Conservation (phyloP, 2,329 filamentous ascomycete genomes). For the Ramularia endophylla region DNA sequence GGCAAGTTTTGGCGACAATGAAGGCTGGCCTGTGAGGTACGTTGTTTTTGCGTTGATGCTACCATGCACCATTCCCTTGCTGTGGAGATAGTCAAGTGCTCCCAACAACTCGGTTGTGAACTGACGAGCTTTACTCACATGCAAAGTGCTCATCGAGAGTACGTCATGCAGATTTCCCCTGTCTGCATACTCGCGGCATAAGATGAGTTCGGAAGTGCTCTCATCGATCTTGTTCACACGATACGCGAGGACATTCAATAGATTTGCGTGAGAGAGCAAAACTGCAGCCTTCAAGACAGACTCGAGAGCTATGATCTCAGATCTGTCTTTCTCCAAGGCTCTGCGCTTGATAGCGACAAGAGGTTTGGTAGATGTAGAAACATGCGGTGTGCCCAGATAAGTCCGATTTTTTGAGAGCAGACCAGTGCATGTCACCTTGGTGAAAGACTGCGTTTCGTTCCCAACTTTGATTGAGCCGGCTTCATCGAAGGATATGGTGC, state of each 20-base stretch:
- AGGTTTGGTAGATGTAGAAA: constrained; percentile 5
- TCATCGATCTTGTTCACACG: constrained; percentile 22
- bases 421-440: constrained; percentile 18
- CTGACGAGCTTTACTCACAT: constrained; percentile 68
- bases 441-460: constrained; percentile 20
- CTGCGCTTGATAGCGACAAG: constrained; percentile 26
- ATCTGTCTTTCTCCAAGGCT: constrained; percentile 18
- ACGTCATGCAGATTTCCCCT: constrained; percentile 71
- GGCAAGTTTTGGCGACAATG: constrained; percentile 57
- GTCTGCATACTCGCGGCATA: constrained; percentile 24
- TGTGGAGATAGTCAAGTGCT: constrained; percentile 80
- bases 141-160: constrained; percentile 66
- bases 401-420: constrained; percentile 12
- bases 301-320: constrained; percentile 27
- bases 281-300: constrained; percentile 63
- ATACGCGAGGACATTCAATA: constrained; percentile 73
- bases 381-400: constrained; percentile 19
- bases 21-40: constrained; percentile 18
- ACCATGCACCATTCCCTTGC: constrained; percentile 69
- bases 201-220: constrained; percentile 17
- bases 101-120: constrained; percentile 93
- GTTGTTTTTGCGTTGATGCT: constrained; percentile 19
- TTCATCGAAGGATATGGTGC: constrained; percentile 25
- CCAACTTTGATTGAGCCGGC: constrained; percentile 18
- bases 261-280: constrained; percentile 65